Conservation (phyloP, 2,329 filamentous ascomycete genomes). For the Pseudogymnoascus sp. region DNA sequence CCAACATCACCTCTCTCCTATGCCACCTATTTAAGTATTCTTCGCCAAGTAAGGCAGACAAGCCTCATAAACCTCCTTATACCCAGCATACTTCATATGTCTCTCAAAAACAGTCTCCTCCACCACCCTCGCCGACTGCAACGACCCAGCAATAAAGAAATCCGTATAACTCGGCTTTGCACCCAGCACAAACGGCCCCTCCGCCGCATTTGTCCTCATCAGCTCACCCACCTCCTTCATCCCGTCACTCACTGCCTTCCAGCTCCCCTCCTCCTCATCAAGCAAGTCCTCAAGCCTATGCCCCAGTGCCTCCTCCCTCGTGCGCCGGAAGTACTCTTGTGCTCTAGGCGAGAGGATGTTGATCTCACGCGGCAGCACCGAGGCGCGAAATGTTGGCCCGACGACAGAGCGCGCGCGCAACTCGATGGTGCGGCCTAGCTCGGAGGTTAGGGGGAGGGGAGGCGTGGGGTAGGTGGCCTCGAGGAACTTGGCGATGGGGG, state of each 20-base stretch:
- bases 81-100: constrained; percentile 20
- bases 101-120: constrained; percentile 27
- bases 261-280: constrained; percentile 25
- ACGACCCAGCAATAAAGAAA: constrained; percentile 32
- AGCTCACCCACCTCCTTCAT: constrained; percentile 27
- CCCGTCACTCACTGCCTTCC: constrained; percentile 22
- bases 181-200: constrained; percentile 34
- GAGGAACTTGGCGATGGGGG: constrained; percentile 32
- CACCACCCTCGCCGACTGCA: constrained; percentile 28
- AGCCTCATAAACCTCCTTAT: constrained; percentile 19
- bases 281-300: constrained; percentile 31
- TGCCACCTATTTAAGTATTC: background rate
- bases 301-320: constrained; percentile 30
- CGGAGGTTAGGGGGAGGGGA: constrained; percentile 28
- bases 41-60: constrained; percentile 14
- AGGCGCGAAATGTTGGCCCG: constrained; percentile 24
- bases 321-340: constrained; percentile 33
- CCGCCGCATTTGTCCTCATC: constrained; percentile 27
- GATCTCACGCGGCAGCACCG: constrained; percentile 32
- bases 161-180: constrained; percentile 29
- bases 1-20: background rate
- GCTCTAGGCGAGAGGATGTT: constrained; percentile 30
- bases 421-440: constrained; percentile 29
- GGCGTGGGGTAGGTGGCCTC: constrained; percentile 33
- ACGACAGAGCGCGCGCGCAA: constrained; percentile 25